Percentiles rank a stretch among this genome's conserved stretches.
These are phyloP conservation scores for Leucoagaricus sp. DNA, from an alignment of 1,284 basidiomycete species.

Conservation along the genomic window DNA sequence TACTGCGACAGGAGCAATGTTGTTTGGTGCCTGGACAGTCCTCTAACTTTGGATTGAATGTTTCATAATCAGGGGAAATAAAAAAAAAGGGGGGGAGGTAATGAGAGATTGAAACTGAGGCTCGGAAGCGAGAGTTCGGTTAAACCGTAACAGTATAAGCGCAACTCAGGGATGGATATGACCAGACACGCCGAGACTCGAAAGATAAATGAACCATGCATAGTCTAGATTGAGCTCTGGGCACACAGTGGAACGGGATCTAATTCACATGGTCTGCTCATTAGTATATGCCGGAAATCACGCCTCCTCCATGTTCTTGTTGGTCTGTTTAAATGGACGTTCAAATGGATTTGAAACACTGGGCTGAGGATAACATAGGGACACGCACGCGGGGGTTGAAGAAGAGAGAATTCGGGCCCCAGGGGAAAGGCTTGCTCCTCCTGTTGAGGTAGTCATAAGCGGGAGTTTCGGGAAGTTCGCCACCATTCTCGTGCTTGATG, in stretches of 20 bases:
- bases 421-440: conserved; percentile 76
- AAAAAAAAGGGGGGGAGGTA: neutral
- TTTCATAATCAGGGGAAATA: neutral
- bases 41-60: neutral
- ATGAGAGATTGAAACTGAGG: conserved; percentile 3
- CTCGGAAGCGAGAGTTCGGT: neutral
- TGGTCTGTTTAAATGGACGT: conserved; percentile 38
- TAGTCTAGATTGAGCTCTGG: conserved; percentile 2
- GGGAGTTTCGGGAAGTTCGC: conserved; percentile 70
- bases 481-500: conserved; percentile 73
- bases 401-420: conserved; percentile 82
- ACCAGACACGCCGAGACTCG: neutral
- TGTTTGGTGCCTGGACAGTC: conserved; percentile 4
- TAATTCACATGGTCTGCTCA: conserved; percentile 1
- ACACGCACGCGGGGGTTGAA: conserved; percentile 73
- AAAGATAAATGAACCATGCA: neutral
- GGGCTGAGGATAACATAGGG: neutral
- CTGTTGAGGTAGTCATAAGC: conserved; percentile 78
- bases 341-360: neutral
- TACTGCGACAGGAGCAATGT: neutral
- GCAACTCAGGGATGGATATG: neutral
- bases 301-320: conserved; percentile 57
- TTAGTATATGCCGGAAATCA: conserved; percentile 2
- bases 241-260: neutral
- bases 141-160: neutral